These are phyloP conservation scores for Huntiella savannae DNA, from an alignment of 2,329 filamentous ascomycete genomes.

Conservation along the genomic window DNA sequence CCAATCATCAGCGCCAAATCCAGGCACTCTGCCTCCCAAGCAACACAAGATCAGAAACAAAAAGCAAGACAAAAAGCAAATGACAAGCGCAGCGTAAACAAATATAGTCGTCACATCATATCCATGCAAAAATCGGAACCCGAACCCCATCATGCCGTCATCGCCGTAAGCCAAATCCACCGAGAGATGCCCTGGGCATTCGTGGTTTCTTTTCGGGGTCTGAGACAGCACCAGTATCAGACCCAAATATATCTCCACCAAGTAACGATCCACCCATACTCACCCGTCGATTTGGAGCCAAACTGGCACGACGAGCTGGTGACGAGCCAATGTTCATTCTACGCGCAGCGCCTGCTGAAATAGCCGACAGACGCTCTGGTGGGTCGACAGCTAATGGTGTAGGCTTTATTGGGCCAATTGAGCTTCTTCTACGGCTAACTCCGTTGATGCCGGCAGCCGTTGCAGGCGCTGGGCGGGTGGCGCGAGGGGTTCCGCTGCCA, in stretches of 20 bases:
- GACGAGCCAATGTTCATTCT: constrained; percentile 32
- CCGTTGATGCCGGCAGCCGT: constrained; percentile 5
- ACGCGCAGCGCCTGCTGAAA: constrained; percentile 36
- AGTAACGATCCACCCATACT: constrained; percentile 17
- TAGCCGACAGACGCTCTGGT: constrained; percentile 18
- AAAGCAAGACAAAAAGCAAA: not conserved
- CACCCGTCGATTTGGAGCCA: constrained; percentile 16
- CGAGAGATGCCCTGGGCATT: not conserved
- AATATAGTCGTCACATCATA: not conserved
- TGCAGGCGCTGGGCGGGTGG: not conserved
- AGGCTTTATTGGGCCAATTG: constrained; percentile 29
- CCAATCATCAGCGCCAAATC: no score
- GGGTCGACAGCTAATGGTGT: constrained; percentile 36
- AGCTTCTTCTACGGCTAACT: constrained; percentile 31
- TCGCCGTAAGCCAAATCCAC: not conserved
- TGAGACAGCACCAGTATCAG: constrained; percentile 21
- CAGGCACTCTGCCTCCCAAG: no score
- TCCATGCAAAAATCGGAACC: constrained; percentile 1
- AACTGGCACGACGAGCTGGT: constrained; percentile 1
- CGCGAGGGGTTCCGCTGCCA: constrained; percentile 19
- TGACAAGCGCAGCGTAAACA: not conserved
- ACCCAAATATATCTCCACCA: not conserved
- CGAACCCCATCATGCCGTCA: not conserved
- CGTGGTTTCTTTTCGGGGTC: constrained; percentile 14
- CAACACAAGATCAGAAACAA: not conserved